phyloP scores from a whole-genome alignment of 352 stramenopile genomes.

The Pythium graminicola region DNA sequence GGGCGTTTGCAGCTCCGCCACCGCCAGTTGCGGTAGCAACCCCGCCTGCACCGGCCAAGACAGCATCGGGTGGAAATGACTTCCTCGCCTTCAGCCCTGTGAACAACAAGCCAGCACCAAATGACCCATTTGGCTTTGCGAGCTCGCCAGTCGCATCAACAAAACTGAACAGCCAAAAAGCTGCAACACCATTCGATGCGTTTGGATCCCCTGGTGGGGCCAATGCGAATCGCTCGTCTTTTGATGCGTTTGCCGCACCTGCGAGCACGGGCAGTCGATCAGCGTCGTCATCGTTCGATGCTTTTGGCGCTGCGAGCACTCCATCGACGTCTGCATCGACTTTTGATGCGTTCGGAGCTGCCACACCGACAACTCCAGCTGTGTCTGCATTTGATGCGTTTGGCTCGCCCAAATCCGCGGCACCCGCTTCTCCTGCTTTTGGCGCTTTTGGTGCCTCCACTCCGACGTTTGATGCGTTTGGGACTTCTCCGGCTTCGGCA shows the following conservation, averaged over 20 bases:
- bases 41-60: slow-evolving; percentile 8
- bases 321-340: slow-evolving; percentile 22
- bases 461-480: slow-evolving; percentile 22
- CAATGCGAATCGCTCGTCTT: slow-evolving; percentile 20
- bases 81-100: slow-evolving; percentile 61
- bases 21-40: slow-evolving; percentile 8
- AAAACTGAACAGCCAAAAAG: slow-evolving; percentile 17
- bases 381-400: slow-evolving; percentile 12
- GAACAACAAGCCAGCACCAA: slow-evolving; percentile 23
- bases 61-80: slow-evolving; percentile 32
- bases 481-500: neutral
- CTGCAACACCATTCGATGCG: slow-evolving; percentile 21
- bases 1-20: slow-evolving; percentile 21
- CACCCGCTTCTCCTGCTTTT: slow-evolving; percentile 9
- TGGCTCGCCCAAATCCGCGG: neutral
- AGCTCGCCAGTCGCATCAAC: slow-evolving; percentile 12
- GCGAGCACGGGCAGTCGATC: slow-evolving; percentile 22
- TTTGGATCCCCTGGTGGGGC: slow-evolving; percentile 22
- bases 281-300: slow-evolving; percentile 23
- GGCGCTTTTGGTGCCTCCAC: slow-evolving; percentile 43
- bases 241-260: slow-evolving; percentile 36
- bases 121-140: slow-evolving; percentile 56
- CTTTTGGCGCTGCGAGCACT: slow-evolving; percentile 29
- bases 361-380: slow-evolving; percentile 5
- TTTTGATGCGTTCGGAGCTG: slow-evolving; percentile 31